Evolutionary conservation across 1,284 basidiomycete genomes (phyloP).

Genomic region (Sanguinoderma infundibulare): DNA sequence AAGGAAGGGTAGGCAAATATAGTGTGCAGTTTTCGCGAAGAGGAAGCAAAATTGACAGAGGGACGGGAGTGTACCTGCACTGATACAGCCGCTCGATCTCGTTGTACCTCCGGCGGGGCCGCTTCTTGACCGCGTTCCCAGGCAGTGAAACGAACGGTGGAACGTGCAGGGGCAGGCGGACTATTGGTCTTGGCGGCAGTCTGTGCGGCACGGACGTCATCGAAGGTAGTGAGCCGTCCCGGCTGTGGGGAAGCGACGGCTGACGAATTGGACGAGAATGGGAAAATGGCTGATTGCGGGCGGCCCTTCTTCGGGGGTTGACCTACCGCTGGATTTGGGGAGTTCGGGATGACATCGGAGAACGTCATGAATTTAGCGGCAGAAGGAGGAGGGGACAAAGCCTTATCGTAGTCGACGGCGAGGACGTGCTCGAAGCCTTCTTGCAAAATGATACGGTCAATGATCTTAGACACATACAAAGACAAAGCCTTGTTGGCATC

Average conservation of each 20-base stretch:
- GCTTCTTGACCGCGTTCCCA: no score
- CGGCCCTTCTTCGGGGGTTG: slow-evolving; percentile 49
- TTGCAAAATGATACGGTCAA: slow-evolving; percentile 92
- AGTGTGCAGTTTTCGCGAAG: background rate
- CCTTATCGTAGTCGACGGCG: slow-evolving; percentile 82
- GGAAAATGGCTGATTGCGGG: slow-evolving; percentile 62
- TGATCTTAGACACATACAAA: slow-evolving; percentile 94
- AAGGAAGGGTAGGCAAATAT: background rate
- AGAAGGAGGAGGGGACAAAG: slow-evolving; percentile 30
- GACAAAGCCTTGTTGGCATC: slow-evolving; percentile 95
- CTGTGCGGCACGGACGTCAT: slow-evolving; percentile 42
- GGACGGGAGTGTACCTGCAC: slow-evolving; percentile 48
- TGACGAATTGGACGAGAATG: slow-evolving; percentile 44
- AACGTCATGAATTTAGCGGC: slow-evolving; percentile 35
- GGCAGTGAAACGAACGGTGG: no score
- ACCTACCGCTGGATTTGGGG: slow-evolving; percentile 36
- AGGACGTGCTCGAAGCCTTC: slow-evolving; percentile 95
- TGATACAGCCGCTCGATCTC: slow-evolving; percentile 91
- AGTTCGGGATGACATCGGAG: slow-evolving; percentile 25
- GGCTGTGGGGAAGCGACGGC: slow-evolving; percentile 28
- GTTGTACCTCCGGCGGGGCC: slow-evolving; percentile 83
- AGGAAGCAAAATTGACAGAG: background rate
- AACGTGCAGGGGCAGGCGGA: slow-evolving; percentile 28
- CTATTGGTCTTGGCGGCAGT: slow-evolving; percentile 33
- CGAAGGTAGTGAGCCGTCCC: slow-evolving; percentile 41